phyloP scores from a whole-genome alignment of 2,329 filamentous ascomycete species.

The Chrysoporthe cubensis region DNA sequence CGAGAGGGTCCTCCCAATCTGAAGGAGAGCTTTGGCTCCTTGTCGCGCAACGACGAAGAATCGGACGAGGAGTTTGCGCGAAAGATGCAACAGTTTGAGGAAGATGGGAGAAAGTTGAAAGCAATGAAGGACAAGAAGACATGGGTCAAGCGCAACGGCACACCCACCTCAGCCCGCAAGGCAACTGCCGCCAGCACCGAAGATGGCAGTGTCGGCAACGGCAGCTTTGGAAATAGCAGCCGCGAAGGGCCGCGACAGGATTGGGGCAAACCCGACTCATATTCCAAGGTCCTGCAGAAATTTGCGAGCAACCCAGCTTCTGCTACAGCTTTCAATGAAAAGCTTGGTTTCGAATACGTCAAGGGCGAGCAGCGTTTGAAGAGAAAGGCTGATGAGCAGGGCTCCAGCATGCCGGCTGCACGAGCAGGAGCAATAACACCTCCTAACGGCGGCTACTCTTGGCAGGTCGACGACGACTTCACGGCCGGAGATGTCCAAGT shows the following conservation, averaged over 20 bases:
- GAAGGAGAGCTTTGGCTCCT: constrained; percentile 26
- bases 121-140: constrained; percentile 36
- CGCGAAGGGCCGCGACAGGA: constrained; percentile 34
- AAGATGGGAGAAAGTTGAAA: constrained; percentile 34
- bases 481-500: constrained; percentile 59
- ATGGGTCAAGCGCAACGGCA: constrained; percentile 42
- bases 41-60: constrained; percentile 31
- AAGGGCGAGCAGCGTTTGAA: constrained; percentile 13
- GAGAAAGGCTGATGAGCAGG: constrained; percentile 7
- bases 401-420: neutral
- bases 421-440: constrained; percentile 32
- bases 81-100: constrained; percentile 36
- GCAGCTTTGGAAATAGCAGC: constrained; percentile 36
- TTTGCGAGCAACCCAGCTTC: constrained; percentile 9
- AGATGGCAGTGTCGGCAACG: neutral
- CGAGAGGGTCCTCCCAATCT: constrained; percentile 28
- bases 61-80: constrained; percentile 39
- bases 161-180: constrained; percentile 39
- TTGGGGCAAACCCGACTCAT: constrained; percentile 27
- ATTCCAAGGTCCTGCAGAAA: constrained; percentile 4
- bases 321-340: constrained; percentile 16
- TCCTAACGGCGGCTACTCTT: constrained; percentile 55
- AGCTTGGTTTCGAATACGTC: constrained; percentile 10
- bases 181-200: constrained; percentile 31
- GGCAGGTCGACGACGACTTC: constrained; percentile 62